phyloP scores from a whole-genome alignment of 306 rosid genomes.

The Pterocarpus macrocarpus region DNA sequence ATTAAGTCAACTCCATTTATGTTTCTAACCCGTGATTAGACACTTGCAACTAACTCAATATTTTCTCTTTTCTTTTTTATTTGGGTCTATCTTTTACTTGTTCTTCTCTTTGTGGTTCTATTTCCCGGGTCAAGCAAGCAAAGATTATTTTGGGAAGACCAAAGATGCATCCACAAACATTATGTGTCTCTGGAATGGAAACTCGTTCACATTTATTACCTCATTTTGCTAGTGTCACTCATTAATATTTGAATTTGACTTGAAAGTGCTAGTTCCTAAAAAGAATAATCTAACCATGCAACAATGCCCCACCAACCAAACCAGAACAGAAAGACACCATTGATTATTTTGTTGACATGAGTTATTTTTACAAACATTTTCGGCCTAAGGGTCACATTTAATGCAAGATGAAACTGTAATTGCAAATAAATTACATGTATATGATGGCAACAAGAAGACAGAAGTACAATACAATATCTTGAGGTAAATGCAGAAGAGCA shows the following conservation, averaged over 20 bases:
- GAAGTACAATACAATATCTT: neutral
- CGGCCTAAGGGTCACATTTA: neutral
- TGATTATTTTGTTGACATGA: neutral
- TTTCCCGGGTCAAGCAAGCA: constrained; percentile 54
- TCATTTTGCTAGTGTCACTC: constrained; percentile 15
- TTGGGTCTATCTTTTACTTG: neutral
- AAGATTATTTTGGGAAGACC: neutral
- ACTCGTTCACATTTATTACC: constrained; percentile 41
- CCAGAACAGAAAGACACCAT: neutral
- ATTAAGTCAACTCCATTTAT: constrained; percentile 57
- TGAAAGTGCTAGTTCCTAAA: neutral
- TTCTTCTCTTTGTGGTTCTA: neutral
- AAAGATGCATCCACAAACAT: neutral
- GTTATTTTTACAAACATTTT: neutral
- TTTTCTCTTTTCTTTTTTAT: neutral
- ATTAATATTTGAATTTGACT: neutral
- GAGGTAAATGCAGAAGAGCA: neutral
- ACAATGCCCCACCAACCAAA: constrained; percentile 41
- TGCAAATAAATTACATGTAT: neutral
- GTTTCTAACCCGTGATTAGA: constrained; percentile 54
- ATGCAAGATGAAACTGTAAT: constrained; percentile 5
- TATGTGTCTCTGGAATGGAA: constrained; percentile 38
- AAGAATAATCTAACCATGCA: constrained; percentile 17
- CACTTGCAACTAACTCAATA: constrained; percentile 30
- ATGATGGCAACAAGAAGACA: constrained; percentile 9